Evolutionary conservation across 2,329 filamentous ascomycete genomes (phyloP), one percentile per base, ranked within the genome.

Genomic region (Colletotrichum sp.): DNA sequence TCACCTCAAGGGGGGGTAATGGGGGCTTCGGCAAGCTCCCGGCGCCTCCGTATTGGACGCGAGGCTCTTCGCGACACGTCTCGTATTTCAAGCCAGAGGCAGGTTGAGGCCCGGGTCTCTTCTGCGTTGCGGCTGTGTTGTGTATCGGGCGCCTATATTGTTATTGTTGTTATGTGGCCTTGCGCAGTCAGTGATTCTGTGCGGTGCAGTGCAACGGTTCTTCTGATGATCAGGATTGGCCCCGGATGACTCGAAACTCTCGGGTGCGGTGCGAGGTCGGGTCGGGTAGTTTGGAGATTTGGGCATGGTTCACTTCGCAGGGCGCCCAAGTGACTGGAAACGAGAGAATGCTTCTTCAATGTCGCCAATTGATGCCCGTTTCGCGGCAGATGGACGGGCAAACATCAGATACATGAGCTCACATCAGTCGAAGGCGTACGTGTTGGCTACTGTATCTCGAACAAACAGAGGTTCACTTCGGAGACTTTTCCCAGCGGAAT

Each of bases 1-100:
- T 49, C 44, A 49, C 18, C 44, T 49, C 44, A 49, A 21, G 13
- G 21, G 55, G 12, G 52, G 52, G 52, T 24, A 4, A 28, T 8
- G 55, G 55, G 21, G 21, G 55, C 55, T 59, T 59, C 55, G 26
- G 26, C 26, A 24, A 28, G 21, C 52, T 24, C 36, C 67, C 67
- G 67, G 30, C 15, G 26, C 67, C 32, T 69, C 32, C 52, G 32
- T 32, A 55, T 44, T 34, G 16, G 36, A 62, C 59, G 55, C 28
- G 67, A 69, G 55, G 67, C 67, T 62, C 67, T 62, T 28, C 34
- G 21, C 44, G 69, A 71, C 28, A 65, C 62, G 69, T 67, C 69
- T 71, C 62, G 44, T 26, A 21, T 71, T 32, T 32, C 36, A 30
- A 67, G 32, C 59, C 44, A 32, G 30, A n/a, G 52, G 16, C 71